phyloP scores from a whole-genome alignment of 495 filamentous ascomycete genomes.

The Parachaetomium inaequale region DNA sequence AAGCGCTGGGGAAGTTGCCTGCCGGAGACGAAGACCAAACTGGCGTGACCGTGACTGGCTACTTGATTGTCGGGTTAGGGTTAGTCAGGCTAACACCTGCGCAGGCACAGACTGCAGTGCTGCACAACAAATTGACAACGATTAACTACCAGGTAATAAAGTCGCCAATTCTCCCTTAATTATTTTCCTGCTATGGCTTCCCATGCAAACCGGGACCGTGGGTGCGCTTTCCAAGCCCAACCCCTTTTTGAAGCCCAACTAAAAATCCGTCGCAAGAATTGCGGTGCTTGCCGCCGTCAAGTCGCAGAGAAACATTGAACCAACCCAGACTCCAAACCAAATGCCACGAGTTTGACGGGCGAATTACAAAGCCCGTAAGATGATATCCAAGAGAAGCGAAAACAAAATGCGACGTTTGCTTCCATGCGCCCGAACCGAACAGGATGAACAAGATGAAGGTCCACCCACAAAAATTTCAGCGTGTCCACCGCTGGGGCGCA shows the following conservation, averaged over 20 bases:
- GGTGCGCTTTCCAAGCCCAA: neutral
- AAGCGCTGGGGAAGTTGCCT: neutral
- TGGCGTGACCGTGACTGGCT: too few relatives aligned
- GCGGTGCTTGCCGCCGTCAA: neutral
- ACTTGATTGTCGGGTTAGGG: too few relatives aligned
- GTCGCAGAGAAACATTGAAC: neutral
- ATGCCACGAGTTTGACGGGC: neutral
- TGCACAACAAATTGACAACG: too few relatives aligned
- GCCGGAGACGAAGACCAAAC: neutral
- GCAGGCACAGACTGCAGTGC: too few relatives aligned
- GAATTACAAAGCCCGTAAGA: slow-evolving; percentile 11
- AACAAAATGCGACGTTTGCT: neutral
- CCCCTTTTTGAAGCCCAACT: neutral
- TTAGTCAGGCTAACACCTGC: too few relatives aligned
- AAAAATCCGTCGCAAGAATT: neutral
- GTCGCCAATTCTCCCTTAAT: too few relatives aligned
- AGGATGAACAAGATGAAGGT: neutral
- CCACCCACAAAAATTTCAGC: neutral
- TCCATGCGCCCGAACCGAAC: neutral
- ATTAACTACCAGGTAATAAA: too few relatives aligned
- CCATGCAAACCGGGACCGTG: too few relatives aligned
- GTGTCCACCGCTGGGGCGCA: neutral
- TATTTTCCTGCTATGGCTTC: neutral
- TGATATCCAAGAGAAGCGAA: neutral
- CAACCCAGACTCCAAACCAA: slow-evolving; percentile 21